Evolutionary conservation across 1,284 basidiomycete species (phyloP).

Genomic region (Ustilago hordei): DNA sequence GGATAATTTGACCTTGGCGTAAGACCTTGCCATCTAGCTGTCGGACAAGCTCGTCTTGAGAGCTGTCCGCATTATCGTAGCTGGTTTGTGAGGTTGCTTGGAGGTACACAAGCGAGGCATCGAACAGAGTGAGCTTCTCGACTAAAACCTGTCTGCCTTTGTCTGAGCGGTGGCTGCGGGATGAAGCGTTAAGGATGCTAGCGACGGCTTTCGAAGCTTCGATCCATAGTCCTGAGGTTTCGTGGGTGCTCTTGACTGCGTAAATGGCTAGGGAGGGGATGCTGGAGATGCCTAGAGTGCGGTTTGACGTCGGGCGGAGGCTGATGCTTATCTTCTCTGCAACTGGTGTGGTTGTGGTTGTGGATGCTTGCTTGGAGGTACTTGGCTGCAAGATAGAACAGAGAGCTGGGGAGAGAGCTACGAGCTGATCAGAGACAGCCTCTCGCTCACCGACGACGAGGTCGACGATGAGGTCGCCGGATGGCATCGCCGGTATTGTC

Average conservation of each 20-base stretch:
- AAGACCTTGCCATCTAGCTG: conserved; percentile 49
- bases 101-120: conserved; percentile 51
- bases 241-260: conserved; percentile 27
- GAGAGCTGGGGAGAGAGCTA: conserved; percentile 31
- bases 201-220: conserved; percentile 33
- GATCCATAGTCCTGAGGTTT: conserved; percentile 26
- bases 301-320: conserved; percentile 29
- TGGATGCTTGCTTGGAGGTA: not conserved
- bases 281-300: conserved; percentile 16
- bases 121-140: conserved; percentile 29
- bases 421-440: conserved; percentile 29
- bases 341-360: conserved; percentile 12
- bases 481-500: conserved; percentile 20
- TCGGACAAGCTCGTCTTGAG: conserved; percentile 29
- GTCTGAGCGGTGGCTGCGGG: conserved; percentile 19
- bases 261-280: conserved; percentile 26
- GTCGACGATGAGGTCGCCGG: conserved; percentile 32
- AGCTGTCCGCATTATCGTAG: conserved; percentile 31
- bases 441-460: conserved; percentile 35
- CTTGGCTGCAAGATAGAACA: conserved; percentile 15
- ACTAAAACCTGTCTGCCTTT: conserved; percentile 22
- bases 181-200: conserved; percentile 14
- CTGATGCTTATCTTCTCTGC: conserved; percentile 17
- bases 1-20: conserved; percentile 45
- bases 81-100: conserved; percentile 40